phyloP scores from a whole-genome alignment of 148 eudicot species.

The Heliosperma pusillum region DNA sequence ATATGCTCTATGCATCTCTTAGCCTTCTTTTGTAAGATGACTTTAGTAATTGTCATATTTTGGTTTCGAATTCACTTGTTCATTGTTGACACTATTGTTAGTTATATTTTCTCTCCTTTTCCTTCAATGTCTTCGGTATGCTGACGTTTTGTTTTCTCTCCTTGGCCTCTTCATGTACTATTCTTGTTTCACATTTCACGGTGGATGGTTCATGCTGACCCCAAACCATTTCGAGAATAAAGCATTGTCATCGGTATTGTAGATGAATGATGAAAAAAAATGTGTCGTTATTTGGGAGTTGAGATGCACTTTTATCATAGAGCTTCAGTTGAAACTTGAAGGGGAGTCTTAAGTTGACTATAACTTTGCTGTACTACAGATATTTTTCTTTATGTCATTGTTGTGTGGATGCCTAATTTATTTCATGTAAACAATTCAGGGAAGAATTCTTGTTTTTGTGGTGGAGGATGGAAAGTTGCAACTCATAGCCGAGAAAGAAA shows the following conservation, averaged over 20 bases:
- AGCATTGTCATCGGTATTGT: neutral
- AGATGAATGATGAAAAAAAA: neutral
- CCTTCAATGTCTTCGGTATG: too few species aligned
- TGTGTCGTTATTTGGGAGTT: neutral
- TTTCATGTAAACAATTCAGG: constrained; percentile 38
- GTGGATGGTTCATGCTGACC: neutral
- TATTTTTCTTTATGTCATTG: neutral
- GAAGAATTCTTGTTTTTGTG: constrained; percentile 68
- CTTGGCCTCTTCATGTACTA: too few species aligned
- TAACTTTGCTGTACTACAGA: neutral
- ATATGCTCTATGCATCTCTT: too few species aligned
- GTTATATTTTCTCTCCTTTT: too few species aligned
- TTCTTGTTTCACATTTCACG: too few species aligned
- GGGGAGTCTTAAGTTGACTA: neutral
- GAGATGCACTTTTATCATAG: neutral
- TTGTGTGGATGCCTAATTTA: constrained; percentile 2
- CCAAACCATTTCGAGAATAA: neutral
- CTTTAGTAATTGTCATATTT: too few species aligned
- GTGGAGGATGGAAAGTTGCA: constrained; percentile 95
- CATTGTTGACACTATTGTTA: too few species aligned
- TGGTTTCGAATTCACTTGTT: too few species aligned
- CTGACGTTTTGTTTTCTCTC: too few species aligned
- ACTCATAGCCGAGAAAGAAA: constrained; percentile 90
- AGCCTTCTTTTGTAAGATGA: too few species aligned
- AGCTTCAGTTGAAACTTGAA: neutral